Evolutionary conservation across 2,329 filamentous ascomycete species (phyloP).

Genomic region (Microsporum canis): DNA sequence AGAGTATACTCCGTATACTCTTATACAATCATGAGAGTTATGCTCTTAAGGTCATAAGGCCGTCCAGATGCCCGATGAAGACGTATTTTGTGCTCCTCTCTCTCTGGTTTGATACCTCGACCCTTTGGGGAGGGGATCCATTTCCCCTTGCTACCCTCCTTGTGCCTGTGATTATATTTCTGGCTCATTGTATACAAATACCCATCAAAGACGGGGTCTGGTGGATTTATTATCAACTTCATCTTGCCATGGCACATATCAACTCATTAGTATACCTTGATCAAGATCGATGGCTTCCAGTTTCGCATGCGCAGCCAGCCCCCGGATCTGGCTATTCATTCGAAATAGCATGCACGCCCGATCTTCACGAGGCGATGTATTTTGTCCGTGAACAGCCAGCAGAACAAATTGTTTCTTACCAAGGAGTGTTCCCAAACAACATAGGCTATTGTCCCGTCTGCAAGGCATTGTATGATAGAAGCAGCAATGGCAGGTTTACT

Average conservation of each 20-base stretch:
- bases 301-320: not conserved
- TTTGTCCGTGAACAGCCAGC: not conserved
- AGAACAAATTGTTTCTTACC: not conserved
- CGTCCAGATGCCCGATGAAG: not conserved
- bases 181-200: not conserved
- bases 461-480: not conserved
- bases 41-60: not conserved
- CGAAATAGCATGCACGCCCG: not conserved
- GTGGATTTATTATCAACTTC: not conserved
- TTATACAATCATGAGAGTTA: not conserved
- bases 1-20: not conserved
- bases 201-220: not conserved
- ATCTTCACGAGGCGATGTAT: not conserved
- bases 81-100: not conserved
- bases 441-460: not conserved
- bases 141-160: not conserved
- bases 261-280: not conserved
- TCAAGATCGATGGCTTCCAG: not conserved
- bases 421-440: too few relatives aligned
- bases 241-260: not conserved
- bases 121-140: not conserved
- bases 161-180: not conserved
- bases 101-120: not conserved
- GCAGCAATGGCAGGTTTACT: not conserved
- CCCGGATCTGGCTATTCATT: not conserved